Conservation (phyloP, 257 asterid genomes). For the Plectranthus barbatus region DNA sequence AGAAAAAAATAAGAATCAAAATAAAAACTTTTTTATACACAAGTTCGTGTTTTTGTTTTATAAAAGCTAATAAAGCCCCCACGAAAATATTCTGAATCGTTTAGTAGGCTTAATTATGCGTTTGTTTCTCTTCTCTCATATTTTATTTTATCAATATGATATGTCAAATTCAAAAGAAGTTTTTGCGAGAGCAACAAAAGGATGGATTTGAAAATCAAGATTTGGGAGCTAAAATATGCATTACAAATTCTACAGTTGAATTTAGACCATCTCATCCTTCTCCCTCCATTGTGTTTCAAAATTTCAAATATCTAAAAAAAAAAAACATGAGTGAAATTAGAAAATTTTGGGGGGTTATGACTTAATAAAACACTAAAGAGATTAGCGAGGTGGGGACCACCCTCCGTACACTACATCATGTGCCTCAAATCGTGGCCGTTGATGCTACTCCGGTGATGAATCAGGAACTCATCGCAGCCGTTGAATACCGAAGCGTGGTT, state of each 20-base stretch:
- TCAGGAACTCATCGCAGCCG: constrained; percentile 78
- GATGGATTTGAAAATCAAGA: constrained; percentile 2
- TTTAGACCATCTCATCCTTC: constrained; percentile 22
- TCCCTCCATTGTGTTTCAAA: constrained; percentile 29
- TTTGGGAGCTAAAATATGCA: too few relatives aligned
- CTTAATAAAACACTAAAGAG: constrained; percentile 16
- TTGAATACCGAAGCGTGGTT: constrained; percentile 63
- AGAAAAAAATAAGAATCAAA: constrained; percentile 14
- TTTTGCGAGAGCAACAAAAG: too few relatives aligned
- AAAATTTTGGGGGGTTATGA: constrained; percentile 39
- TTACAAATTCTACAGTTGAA: constrained; percentile 36
- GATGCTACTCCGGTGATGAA: constrained; percentile 44
- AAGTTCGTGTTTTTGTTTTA: too few relatives aligned
- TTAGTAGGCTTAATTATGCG: too few relatives aligned
- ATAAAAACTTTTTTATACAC: neutral
- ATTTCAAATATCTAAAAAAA: constrained; percentile 27
- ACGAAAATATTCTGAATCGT: too few relatives aligned
- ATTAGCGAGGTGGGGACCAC: constrained; percentile 23
- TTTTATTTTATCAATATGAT: too few relatives aligned
- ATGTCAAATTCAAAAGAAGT: too few relatives aligned
- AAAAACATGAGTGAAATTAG: constrained; percentile 21
- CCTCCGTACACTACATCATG: constrained; percentile 46
- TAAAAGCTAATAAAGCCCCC: too few relatives aligned
- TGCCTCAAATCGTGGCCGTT: constrained; percentile 70
- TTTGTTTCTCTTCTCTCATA: too few relatives aligned